Evolutionary conservation across 2,329 filamentous ascomycete genomes (phyloP).

Genomic region (Sporothrix luriei): DNA sequence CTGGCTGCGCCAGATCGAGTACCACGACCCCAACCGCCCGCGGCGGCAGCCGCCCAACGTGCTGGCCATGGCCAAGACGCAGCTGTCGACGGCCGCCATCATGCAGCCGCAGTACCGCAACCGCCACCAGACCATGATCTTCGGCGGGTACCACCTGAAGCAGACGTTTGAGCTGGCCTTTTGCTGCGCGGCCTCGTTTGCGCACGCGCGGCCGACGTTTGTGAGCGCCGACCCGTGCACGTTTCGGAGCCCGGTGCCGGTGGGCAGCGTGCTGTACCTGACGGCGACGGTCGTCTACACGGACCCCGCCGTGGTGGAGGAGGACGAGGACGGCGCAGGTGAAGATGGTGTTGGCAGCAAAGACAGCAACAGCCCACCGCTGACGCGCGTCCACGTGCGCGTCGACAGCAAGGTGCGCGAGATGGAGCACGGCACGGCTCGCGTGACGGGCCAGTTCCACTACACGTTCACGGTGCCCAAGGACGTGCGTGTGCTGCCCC

Average conservation of each 20-base stretch:
- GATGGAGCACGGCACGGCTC: conserved; percentile 63
- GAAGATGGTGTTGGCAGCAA: conserved; percentile 31
- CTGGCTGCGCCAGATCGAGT: conserved; percentile 64
- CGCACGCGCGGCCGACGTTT: conserved; percentile 31
- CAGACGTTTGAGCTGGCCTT: conserved; percentile 77
- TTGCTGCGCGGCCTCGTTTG: conserved; percentile 56
- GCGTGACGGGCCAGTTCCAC: conserved; percentile 73
- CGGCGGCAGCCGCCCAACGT: conserved; percentile 44
- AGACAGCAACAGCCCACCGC: conserved; percentile 38
- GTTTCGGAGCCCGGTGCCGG: conserved; percentile 74
- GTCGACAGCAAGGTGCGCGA: conserved; percentile 73
- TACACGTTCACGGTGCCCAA: conserved; percentile 59
- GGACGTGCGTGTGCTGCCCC: conserved; percentile 46
- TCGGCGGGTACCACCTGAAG: conserved; percentile 73
- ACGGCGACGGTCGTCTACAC: conserved; percentile 72
- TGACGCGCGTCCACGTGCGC: conserved; percentile 65
- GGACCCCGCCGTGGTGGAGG: conserved; percentile 55
- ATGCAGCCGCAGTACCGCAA: conserved; percentile 67
- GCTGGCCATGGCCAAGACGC: conserved; percentile 64
- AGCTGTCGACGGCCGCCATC: conserved; percentile 64
- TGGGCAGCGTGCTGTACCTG: conserved; percentile 74
- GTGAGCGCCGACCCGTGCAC: conserved; percentile 66
- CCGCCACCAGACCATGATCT: conserved; percentile 74
- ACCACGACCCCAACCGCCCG: conserved; percentile 45
- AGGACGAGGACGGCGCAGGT: background rate